These are phyloP conservation scores for Arthromyces matolae DNA, from an alignment of 768 basidiomycete species.

Conservation along the genomic window DNA sequence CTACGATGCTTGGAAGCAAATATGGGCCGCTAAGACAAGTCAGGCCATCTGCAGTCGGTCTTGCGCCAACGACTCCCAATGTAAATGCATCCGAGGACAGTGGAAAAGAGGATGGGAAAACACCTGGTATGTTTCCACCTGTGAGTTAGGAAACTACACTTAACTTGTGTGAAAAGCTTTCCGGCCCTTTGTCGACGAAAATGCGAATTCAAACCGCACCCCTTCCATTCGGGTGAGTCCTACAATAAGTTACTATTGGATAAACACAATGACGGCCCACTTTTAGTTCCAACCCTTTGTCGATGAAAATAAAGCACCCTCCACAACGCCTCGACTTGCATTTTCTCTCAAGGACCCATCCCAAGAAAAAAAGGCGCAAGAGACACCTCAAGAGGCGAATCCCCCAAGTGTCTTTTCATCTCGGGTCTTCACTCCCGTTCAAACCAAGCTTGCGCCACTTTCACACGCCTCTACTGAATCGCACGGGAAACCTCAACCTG, in stretches of 20 bases:
- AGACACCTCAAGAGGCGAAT: conserved; percentile 33
- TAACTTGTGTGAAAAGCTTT: conserved; percentile 40
- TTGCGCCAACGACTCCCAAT: conserved; percentile 31
- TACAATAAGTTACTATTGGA: conserved; percentile 8
- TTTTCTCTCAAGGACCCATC: conserved; percentile 48
- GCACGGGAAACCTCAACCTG: conserved; percentile 38
- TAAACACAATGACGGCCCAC: conserved; percentile 1
- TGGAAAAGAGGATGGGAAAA: conserved; percentile 31
- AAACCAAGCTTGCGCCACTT: conserved; percentile 38
- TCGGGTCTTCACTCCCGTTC: conserved; percentile 63
- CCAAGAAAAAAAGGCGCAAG: conserved; percentile 15
- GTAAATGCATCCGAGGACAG: conserved; percentile 31
- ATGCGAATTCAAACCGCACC: conserved; percentile 43
- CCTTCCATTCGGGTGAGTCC: conserved; percentile 40
- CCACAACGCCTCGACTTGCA: conserved; percentile 36
- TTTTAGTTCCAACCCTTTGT: conserved; percentile 65
- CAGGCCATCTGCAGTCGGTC: conserved; percentile 50
- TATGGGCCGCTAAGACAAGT: conserved; percentile 69
- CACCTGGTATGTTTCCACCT: conserved; percentile 24
- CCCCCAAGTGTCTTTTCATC: conserved; percentile 45
- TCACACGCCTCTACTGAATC: conserved; percentile 44
- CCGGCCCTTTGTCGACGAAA: conserved; percentile 69
- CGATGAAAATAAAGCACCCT: conserved; percentile 46
- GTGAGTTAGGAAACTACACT: conserved; percentile 12
- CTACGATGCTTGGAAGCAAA: conserved; percentile 64